These are phyloP conservation scores for Macroventuria anomochaeta DNA, from an alignment of 2,329 filamentous ascomycete genomes.

Conservation along the genomic window DNA sequence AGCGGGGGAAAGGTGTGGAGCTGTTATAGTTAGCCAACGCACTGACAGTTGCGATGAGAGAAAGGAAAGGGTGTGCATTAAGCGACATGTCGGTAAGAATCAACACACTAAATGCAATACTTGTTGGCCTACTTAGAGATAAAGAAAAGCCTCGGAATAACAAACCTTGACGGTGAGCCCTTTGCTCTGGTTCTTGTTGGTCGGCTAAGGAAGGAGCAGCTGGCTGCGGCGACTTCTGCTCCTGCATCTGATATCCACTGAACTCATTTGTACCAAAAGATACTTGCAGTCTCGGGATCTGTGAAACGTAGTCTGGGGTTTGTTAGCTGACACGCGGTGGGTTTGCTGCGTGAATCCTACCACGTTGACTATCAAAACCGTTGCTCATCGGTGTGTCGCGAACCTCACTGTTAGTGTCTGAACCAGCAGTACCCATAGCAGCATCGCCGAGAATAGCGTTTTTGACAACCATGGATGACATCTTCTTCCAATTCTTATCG, in stretches of 20 bases:
- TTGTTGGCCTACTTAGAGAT: not conserved
- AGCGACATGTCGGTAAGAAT: not conserved
- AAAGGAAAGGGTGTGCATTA: too few species aligned
- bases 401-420: not conserved
- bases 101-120: not conserved
- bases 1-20: not conserved
- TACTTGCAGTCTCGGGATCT: not conserved
- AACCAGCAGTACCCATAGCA: conserved; percentile 13
- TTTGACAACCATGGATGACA: conserved; percentile 28
- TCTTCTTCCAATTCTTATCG: conserved; percentile 30
- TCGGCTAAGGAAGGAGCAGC: not conserved
- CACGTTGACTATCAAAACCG: not conserved
- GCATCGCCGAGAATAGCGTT: conserved; percentile 27
- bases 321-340: not conserved
- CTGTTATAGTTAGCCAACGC: not conserved
- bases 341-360: not conserved
- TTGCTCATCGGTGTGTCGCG: conserved; percentile 8
- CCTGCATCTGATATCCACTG: not conserved
- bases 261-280: not conserved
- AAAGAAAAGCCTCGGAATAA: conserved; percentile 7
- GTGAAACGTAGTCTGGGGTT: not conserved
- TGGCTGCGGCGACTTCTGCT: not conserved
- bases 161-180: conserved; percentile 7
- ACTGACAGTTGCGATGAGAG: not conserved
- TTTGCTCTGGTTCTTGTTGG: not conserved